phyloP scores from a whole-genome alignment of 179 eudicot genomes.

The Carnegiea gigantea region DNA sequence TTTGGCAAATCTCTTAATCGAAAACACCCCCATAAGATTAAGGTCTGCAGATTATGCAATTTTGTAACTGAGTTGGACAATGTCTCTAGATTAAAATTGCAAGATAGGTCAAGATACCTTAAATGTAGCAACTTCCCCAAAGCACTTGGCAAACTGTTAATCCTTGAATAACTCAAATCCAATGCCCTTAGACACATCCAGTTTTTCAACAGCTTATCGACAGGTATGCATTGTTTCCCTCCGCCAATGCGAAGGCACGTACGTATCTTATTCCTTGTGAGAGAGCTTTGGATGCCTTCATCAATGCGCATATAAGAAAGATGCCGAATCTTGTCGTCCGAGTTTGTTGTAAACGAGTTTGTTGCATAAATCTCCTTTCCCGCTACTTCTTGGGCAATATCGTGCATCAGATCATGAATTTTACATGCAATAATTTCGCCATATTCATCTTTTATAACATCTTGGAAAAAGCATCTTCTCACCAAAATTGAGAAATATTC shows the following conservation, averaged over 20 bases:
- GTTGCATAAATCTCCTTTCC: background rate
- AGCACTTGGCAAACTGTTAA: slow-evolving; percentile 3
- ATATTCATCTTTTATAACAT: background rate
- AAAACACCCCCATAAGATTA: background rate
- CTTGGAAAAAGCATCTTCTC: slow-evolving; percentile 20
- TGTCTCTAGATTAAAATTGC: background rate
- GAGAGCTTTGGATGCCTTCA: background rate
- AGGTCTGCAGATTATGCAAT: slow-evolving; percentile 11
- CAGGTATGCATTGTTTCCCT: background rate
- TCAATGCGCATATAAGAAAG: background rate
- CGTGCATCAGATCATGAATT: slow-evolving; percentile 24
- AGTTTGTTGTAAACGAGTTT: background rate
- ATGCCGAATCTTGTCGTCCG: slow-evolving; percentile 6
- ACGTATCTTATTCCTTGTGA: background rate
- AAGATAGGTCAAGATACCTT: slow-evolving; percentile 25
- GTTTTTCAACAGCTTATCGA: background rate
- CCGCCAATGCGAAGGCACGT: background rate
- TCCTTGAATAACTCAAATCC: background rate
- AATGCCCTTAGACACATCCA: slow-evolving; percentile 14
- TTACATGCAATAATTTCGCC: background rate
- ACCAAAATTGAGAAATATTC: slow-evolving; percentile 14
- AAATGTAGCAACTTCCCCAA: slow-evolving; percentile 23
- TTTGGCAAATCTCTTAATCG: slow-evolving; percentile 19
- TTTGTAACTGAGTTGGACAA: slow-evolving; percentile 17
- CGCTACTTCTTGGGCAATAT: slow-evolving; percentile 15